Percentiles rank a stretch among this genome's conserved stretches.
These are phyloP conservation scores for Microsporum audouinii DNA, from an alignment of 2,329 filamentous ascomycete species.

Conservation along the genomic window DNA sequence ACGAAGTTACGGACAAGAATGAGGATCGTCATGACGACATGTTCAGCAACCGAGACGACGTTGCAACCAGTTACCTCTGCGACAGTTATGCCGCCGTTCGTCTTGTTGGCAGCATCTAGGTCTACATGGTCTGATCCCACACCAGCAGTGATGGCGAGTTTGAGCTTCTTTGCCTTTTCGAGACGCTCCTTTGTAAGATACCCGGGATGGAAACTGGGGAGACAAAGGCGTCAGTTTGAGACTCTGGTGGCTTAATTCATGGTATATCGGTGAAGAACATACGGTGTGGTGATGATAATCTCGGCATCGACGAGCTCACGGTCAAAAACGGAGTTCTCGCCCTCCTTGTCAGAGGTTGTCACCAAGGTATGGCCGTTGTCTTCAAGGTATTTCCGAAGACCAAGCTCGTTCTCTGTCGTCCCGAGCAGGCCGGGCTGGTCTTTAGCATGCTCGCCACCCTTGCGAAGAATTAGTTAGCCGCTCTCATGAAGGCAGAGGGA, in stretches of 20 bases:
- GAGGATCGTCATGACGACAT: conserved; percentile 98
- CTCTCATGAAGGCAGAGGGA: not conserved
- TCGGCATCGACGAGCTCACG: conserved; percentile 93
- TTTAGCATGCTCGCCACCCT: conserved; percentile 73
- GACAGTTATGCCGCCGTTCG: conserved; percentile 93
- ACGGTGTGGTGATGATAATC: conserved; percentile 98
- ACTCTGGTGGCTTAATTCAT: not conserved
- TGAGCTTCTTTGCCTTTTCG: conserved; percentile 96
- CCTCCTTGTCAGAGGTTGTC: conserved; percentile 96
- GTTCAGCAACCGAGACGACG: conserved; percentile 96
- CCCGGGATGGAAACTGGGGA: conserved; percentile 86
- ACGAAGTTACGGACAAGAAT: conserved; percentile 95
- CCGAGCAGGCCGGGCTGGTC: conserved; percentile 82
- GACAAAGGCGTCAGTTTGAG: not conserved
- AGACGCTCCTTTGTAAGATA: conserved; percentile 95
- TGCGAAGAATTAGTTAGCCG: conserved; percentile 7
- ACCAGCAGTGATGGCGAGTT: conserved; percentile 91
- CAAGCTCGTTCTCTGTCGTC: conserved; percentile 97
- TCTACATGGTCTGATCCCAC: conserved; percentile 98
- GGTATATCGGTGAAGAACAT: conserved; percentile 21
- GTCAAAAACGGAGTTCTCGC: conserved; percentile 84
- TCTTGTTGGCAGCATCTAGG: conserved; percentile 92
- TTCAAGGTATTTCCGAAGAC: conserved; percentile 94
- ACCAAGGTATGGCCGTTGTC: conserved; percentile 91
- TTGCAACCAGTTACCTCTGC: conserved; percentile 97